Base-by-base conservation (phyloP, 148 eudicot species). In the Suaeda aralocaspica region DNA sequence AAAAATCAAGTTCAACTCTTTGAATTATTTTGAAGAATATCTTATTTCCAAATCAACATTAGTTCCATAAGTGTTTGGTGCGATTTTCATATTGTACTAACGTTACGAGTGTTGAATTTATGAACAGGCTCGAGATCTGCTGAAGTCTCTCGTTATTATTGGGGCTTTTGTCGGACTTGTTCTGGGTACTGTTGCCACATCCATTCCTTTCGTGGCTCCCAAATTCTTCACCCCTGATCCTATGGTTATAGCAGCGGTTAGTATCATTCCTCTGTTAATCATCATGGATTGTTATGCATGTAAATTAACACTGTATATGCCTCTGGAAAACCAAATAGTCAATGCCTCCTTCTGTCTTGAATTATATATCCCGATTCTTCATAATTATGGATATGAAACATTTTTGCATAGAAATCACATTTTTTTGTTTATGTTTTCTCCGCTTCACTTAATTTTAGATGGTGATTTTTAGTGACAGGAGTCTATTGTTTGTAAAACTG, bases 181-280 rank as follows among this genome's bases (percentile, higher is more conserved):
- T 80, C 74, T 87, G 46, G 99, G 90, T 74, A 60, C 72, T 70
- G 62, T 84, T 59, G 99, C 93, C 76, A 84, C 89, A 59, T 77
- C 84, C 10, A 71, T 91, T 66, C 96, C 97, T 53, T 86, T 90
- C 92, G 70, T 88, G 75, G 83, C 87, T 72, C 99, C 99, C 53
- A 74, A 81, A 41, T 2, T 86, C 16, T 95, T 95, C 80, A 86
- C 99, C 36, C 84, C 85, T 46, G 99, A 95, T 82, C 85, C 82
- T 65, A 73, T 42, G 42, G 88, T 91, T 74, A 85, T 88, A 77
- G 75, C 78, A 19, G 90, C 89, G 96, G 99, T 95, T 57, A 67
- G 87, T 78, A 66, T 34, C 34, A 16, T 30, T 55, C 19, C 33
- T 16, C 4, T 22, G 4, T 58, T 62, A 44, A 26, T 11, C 39